These are phyloP conservation scores for Lasiodiplodia sp. DNA, from an alignment of 2,329 filamentous ascomycete species.

Conservation along the genomic window DNA sequence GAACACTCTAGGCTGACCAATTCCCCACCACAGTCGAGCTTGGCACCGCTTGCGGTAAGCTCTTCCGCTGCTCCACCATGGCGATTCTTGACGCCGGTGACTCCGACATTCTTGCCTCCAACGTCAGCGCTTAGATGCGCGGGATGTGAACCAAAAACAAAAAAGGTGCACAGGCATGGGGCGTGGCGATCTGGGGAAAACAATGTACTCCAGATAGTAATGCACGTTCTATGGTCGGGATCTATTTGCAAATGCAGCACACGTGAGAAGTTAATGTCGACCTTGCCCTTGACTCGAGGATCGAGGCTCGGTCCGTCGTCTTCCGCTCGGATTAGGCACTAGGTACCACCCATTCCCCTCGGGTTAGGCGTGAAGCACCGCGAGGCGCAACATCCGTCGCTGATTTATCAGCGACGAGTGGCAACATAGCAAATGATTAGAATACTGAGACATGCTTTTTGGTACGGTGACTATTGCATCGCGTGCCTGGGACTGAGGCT, in stretches of 20 bases:
- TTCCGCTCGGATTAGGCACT: background rate
- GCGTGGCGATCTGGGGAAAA: constrained; percentile 20
- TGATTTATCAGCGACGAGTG: background rate
- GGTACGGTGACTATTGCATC: background rate
- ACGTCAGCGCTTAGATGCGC: constrained; percentile 51
- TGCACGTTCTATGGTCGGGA: constrained; percentile 28
- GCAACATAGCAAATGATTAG: background rate
- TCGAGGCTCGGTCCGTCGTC: background rate
- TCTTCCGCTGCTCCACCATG: constrained; percentile 98
- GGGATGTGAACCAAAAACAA: background rate
- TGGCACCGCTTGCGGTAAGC: constrained; percentile 97
- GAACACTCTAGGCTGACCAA: constrained; percentile 69
- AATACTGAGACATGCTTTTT: background rate
- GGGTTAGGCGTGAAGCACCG: background rate
- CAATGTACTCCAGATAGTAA: constrained; percentile 28
- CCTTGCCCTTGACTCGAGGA: no score
- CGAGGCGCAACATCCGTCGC: background rate
- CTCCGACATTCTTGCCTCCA: constrained; percentile 93
- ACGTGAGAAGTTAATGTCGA: background rate
- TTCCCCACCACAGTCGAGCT: constrained; percentile 78
- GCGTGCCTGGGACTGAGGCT: constrained; percentile 9
- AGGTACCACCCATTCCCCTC: no score
- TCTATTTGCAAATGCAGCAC: background rate
- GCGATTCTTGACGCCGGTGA: constrained; percentile 94
- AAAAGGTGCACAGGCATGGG: constrained; percentile 1